Base-by-base conservation (phyloP, 2,329 filamentous ascomycete species). In the Ilyonectria robusta region DNA sequence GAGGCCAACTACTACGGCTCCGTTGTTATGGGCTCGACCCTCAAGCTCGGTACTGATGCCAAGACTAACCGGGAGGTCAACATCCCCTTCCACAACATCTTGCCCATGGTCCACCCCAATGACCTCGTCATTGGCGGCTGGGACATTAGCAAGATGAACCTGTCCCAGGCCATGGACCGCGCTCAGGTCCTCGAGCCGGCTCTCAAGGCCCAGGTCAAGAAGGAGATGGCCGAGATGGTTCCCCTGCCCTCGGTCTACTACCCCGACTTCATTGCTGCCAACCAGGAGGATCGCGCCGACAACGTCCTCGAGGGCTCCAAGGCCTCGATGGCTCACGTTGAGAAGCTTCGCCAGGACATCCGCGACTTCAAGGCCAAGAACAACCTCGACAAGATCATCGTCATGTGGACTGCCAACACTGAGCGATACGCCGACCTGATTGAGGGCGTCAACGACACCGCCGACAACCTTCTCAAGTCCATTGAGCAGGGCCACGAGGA, bases 351-450 rank as follows among this genome's bases (percentile, higher is more conserved):
- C 78, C 88, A 93, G 81, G 95, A 99, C 78, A 98, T 99, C 77
- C 93, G 93, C 72, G 90, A 97, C 71, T 99, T 99, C 90, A 98
- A 98, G 88, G 84, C 90, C 69, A 84, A 88, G 76, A 93, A 98
- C 80, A 85, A 82, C 66, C 90, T 99, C 37, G 95, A 98, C 87
- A 98, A 97, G 87, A 92, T 99, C 79, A 94, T 99, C 78, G 92
- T 99, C 68, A 93, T 96, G 83, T 99, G 96, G 96, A 98, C 96
- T 66, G 96, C 96, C 83, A 99, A 99, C 87, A 99, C 96, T 13
- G 96, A 99, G 85, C 94, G 96, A 71, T 99, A 94, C 78, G 94
- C 96, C 73, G 94, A 98, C 72, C 87, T 98, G 73, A 82, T 97
- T 59, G 84, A 90, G 21, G 95, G 95, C 70, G 91, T 99, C 83